Percentiles rank a stretch among this genome's conserved stretches.
Conservation (phyloP, 2,329 filamentous ascomycete genomes). For the Beauveria asiatica region DNA sequence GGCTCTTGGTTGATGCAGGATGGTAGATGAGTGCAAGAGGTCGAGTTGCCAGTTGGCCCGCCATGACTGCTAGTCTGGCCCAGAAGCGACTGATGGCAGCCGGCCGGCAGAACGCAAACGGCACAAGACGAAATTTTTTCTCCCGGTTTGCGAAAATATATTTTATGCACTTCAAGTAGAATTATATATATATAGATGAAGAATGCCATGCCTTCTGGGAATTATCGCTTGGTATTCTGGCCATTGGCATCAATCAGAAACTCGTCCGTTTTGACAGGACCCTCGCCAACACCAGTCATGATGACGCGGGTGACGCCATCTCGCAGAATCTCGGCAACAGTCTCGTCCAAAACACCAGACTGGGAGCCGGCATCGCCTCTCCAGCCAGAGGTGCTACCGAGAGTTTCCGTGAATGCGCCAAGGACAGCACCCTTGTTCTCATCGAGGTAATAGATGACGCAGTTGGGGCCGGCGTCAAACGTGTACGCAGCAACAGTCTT, state of each 20-base stretch:
- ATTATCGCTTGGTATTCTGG: slow-evolving; percentile 31
- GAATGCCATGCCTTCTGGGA: not conserved
- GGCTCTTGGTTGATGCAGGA: slow-evolving; percentile 5
- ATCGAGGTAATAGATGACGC: slow-evolving; percentile 90
- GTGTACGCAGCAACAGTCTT: slow-evolving; percentile 86
- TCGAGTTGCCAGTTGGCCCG: not conserved
- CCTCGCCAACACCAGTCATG: slow-evolving; percentile 82
- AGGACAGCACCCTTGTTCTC: slow-evolving; percentile 65
- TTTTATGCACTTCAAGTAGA: slow-evolving; percentile 2
- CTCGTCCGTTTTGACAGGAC: slow-evolving; percentile 71
- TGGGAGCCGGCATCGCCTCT: slow-evolving; percentile 47
- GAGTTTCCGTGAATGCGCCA: slow-evolving; percentile 64
- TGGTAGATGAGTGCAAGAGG: not conserved
- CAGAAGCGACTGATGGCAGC: not conserved
- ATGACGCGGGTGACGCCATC: slow-evolving; percentile 84
- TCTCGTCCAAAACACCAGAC: slow-evolving; percentile 53
- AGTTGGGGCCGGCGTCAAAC: slow-evolving; percentile 94
- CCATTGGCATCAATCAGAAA: slow-evolving; percentile 65
- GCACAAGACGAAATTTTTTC: not conserved
- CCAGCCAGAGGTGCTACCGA: slow-evolving; percentile 63
- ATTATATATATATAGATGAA: slow-evolving; percentile 1
- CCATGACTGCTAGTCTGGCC: not conserved
- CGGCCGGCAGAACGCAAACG: not conserved
- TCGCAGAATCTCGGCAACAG: slow-evolving; percentile 57
- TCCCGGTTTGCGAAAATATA: not conserved